Base-by-base conservation (phyloP, 306 rosid genomes). In the Carpinus viminea region DNA sequence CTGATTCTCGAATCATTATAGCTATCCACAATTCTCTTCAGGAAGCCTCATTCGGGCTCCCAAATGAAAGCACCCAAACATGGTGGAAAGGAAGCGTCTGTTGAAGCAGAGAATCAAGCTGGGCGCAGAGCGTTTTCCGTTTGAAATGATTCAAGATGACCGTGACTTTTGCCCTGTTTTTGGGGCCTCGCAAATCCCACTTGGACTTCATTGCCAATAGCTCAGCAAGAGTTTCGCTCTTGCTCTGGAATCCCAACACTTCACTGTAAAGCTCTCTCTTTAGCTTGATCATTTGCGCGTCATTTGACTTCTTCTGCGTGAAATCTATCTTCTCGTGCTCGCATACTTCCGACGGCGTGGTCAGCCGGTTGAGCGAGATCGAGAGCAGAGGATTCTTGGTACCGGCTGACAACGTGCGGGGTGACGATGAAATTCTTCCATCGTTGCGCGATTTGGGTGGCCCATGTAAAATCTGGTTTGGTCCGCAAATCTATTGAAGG, bases 11-110 rank as follows among this genome's bases (percentile, higher is more conserved):
- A 69, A 45, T 95, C 90, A 54, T 95, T 95, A 21, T 95, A 95
- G 84, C 97, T 91, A 0, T 93, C 97, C 3, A 95, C 99, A 57
- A 95, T 95, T 78, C 93, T 85, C 74, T 80, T 90, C 10, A 95
- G 1, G 99, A 93, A 10, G 75, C 68, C 81, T 95, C 98, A 70
- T 90, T 93, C 34, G 99, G 99, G 81, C 99, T 95, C 13, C 99
- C 99, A 76, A 95, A 95, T 46, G 99, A 89, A 41, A 95, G 96
- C 10, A 95, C 98, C 99, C 99, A 95, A 76, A 85, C 96, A 47
- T 91, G 96, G 83, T 95, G 97, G 59, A 95, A 93, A 20, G 97
- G 94, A 45, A 93, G 94, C 21, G 94, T 87, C 53, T 95, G 98
- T 18, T 85, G 87, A 52, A 91, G 97, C 82, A 95, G 76, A 0